Evolutionary conservation across 805 yeast genomes (phyloP), one percentile per base, ranked within the genome.

Genomic region (Candida vaughaniae): DNA sequence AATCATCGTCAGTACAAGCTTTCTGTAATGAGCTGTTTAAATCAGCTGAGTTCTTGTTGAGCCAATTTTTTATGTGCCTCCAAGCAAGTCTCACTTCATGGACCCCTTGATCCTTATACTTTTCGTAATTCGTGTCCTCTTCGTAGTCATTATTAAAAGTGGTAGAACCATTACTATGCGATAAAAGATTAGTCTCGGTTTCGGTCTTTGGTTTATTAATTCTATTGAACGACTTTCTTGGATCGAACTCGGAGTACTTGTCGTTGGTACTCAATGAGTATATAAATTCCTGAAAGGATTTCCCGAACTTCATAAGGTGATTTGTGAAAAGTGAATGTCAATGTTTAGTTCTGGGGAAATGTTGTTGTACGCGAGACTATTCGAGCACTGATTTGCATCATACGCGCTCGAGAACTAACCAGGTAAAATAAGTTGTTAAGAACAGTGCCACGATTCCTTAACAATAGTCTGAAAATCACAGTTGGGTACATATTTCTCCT

Each of bases 1-100:
- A 69, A 56, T 93, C 99, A 40, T 82, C 76, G 26, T 73, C 71
- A 0, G 96, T 87, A 44, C 89, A 93, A 19, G 88, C 84, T 35
- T 78, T 82, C 53, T 82, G 80, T 45, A 91, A 64, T 33, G 93
- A 80, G 39, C 86, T 90, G 42, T 73, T 75, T 39, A 93, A 67
- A 61, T 91, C 99, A 1, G 93, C 85, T 46, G 82, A 83, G 59
- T 87, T 75, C 38, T 78, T 77, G 23, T 76, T 72, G 14, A 91
- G 68, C 96, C 97, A 91, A 14, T 78, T 69, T 48, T 86, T 91
- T 40, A 91, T 80, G 52, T 90, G 90, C 45, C 85, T 75, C 98
- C 98, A 91, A 9, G 96, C 85, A 16, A 80, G 75, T 25, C 82
- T 69, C 2, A 76, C 69, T 45, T 90, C 87, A 36, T 91, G 80